Percentiles rank a stretch among this genome's conserved stretches.
These are phyloP conservation scores for Plasmodium chabaudi DNA, from an alignment of 169 alveolate genomes.

Conservation along the genomic window DNA sequence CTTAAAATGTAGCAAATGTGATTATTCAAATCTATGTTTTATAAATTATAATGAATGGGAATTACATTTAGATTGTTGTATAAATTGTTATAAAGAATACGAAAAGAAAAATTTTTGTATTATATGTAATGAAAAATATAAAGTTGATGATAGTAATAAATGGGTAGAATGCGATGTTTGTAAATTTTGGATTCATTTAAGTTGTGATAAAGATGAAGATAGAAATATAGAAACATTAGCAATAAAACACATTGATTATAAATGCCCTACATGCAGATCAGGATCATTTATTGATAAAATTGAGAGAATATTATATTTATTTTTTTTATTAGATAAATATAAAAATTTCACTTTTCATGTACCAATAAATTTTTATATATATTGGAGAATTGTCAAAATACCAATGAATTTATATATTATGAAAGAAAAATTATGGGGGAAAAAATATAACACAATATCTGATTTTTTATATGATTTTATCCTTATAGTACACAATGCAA, in stretches of 20 bases:
- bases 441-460: constrained; percentile 72
- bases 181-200: constrained; percentile 87
- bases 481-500: constrained; percentile 80
- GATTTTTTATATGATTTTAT: constrained; percentile 80
- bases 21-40: constrained; percentile 78
- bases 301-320: constrained; percentile 79
- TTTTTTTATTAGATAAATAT: constrained; percentile 79
- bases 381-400: constrained; percentile 85
- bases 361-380: constrained; percentile 79
- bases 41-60: constrained; percentile 87
- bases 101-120: constrained; percentile 84
- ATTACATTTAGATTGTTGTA: constrained; percentile 79
- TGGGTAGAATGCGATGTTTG: constrained; percentile 90
- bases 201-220: constrained; percentile 82
- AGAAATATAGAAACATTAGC: constrained; percentile 78
- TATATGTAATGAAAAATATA: constrained; percentile 83
- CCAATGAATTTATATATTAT: constrained; percentile 85
- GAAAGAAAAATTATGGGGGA: constrained; percentile 79
- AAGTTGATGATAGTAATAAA: constrained; percentile 45
- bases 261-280: constrained; percentile 84
- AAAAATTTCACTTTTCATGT: constrained; percentile 84
- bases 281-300: constrained; percentile 77
- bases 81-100: constrained; percentile 80
- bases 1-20: constrained; percentile 84
- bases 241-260: constrained; percentile 68